These are phyloP conservation scores for Oehlia diaphana DNA, from an alignment of 192 early-diverging fungal species.

Conservation along the genomic window DNA sequence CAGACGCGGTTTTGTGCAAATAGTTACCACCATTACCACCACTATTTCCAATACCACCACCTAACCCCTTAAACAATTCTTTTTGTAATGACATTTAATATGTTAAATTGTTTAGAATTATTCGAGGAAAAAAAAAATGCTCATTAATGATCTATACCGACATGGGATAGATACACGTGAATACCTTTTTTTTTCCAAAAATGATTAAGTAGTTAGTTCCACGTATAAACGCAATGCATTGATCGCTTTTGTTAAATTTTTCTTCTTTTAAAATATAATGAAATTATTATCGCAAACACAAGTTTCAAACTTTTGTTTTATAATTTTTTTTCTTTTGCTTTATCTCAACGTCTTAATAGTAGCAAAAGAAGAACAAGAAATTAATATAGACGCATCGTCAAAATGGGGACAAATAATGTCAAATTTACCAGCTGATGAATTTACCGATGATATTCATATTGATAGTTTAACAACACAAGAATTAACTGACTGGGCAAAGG, in stretches of 20 bases:
- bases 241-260: no score
- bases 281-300: no score
- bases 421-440: not conserved
- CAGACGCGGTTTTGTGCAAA: no score
- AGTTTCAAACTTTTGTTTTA: not conserved
- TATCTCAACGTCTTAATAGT: not conserved
- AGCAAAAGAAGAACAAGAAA: not conserved
- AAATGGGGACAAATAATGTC: not conserved
- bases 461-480: not conserved
- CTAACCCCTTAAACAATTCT: not conserved
- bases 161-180: no score
- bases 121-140: no score
- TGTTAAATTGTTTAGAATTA: no score
- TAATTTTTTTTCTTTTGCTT: not conserved
- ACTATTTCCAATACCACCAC: no score
- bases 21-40: not conserved
- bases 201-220: no score
- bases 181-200: no score
- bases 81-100: not conserved
- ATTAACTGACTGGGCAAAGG: not conserved
- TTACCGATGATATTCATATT: not conserved
- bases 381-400: not conserved
- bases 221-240: no score
- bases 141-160: no score
- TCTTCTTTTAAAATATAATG: no score